Evolutionary conservation across 306 rosid species (phyloP).

Genomic region (Casuarina equisetifolia): DNA sequence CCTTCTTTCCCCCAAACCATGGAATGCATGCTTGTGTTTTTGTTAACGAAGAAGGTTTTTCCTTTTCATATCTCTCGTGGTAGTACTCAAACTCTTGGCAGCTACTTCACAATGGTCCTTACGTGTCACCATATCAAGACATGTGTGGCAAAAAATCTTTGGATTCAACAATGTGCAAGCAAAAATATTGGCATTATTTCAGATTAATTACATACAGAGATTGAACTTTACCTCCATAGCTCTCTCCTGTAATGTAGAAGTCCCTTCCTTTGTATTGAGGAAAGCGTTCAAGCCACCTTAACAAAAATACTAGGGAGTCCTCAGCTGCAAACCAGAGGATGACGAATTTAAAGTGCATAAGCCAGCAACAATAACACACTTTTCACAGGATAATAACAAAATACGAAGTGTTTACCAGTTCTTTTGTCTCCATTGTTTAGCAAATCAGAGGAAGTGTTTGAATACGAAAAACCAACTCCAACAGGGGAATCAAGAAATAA

Average conservation of each 20-base stretch:
- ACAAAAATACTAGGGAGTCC: constrained; percentile 61
- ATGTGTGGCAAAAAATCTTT: neutral
- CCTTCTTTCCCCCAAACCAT: neutral
- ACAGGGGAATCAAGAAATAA: constrained; percentile 80
- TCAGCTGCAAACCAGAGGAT: constrained; percentile 47
- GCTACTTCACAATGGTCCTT: neutral
- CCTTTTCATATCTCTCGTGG: neutral
- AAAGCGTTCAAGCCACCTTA: constrained; percentile 84
- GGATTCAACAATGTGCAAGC: neutral
- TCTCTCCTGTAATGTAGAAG: constrained; percentile 77
- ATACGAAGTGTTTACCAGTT: constrained; percentile 48
- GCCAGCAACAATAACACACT: constrained; percentile 1
- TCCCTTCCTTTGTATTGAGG: constrained; percentile 69
- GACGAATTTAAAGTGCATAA: constrained; percentile 18
- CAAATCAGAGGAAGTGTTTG: constrained; percentile 67
- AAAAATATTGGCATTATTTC: neutral
- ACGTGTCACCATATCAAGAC: neutral
- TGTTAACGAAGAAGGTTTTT: neutral
- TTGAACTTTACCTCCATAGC: constrained; percentile 73
- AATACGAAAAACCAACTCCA: constrained; percentile 97
- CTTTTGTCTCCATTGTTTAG: constrained; percentile 70
- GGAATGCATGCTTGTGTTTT: neutral
- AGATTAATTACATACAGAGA: neutral
- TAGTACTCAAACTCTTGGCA: neutral
- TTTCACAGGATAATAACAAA: constrained; percentile 15